Evolutionary conservation across 2,329 filamentous ascomycete species (phyloP).

Genomic region (Mycogone perniciosa): DNA sequence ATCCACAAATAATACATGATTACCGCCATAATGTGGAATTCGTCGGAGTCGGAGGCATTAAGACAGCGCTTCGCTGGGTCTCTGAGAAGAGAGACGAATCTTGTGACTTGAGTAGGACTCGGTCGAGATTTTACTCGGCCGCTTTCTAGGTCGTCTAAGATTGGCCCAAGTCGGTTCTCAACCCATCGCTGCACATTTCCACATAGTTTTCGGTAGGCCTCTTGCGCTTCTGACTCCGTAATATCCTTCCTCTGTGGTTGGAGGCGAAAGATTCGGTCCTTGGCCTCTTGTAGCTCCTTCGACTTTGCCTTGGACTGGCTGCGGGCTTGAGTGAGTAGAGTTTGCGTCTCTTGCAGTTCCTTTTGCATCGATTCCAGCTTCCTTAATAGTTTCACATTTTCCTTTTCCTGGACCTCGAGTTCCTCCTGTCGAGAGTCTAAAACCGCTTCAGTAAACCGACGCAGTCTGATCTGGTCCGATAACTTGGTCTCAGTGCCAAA

Average conservation of each 20-base stretch:
- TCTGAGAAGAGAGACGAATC: conserved; percentile 28
- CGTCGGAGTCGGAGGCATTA: conserved; percentile 25
- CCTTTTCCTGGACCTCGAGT: conserved; percentile 25
- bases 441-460: conserved; percentile 31
- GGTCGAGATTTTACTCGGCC: conserved; percentile 21
- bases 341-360: conserved; percentile 25
- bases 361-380: conserved; percentile 25
- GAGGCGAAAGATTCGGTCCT: conserved; percentile 27
- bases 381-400: conserved; percentile 22
- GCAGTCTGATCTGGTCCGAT: conserved; percentile 27
- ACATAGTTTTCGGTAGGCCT: conserved; percentile 28
- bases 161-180: conserved; percentile 26
- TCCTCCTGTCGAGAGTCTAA: conserved; percentile 31
- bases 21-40: conserved; percentile 29
- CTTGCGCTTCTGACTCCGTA: conserved; percentile 30
- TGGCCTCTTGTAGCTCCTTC: conserved; percentile 25
- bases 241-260: conserved; percentile 30
- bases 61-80: conserved; percentile 30
- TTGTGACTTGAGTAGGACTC: conserved; percentile 21
- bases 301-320: conserved; percentile 20
- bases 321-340: conserved; percentile 26
- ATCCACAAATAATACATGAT: conserved; percentile 34
- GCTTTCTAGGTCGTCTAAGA: conserved; percentile 27
- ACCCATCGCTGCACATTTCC: conserved; percentile 32
- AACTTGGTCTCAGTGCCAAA: conserved; percentile 20